These are phyloP conservation scores for Colletotrichum orbiculare DNA, from an alignment of 2,329 filamentous ascomycete genomes.

Conservation along the genomic window DNA sequence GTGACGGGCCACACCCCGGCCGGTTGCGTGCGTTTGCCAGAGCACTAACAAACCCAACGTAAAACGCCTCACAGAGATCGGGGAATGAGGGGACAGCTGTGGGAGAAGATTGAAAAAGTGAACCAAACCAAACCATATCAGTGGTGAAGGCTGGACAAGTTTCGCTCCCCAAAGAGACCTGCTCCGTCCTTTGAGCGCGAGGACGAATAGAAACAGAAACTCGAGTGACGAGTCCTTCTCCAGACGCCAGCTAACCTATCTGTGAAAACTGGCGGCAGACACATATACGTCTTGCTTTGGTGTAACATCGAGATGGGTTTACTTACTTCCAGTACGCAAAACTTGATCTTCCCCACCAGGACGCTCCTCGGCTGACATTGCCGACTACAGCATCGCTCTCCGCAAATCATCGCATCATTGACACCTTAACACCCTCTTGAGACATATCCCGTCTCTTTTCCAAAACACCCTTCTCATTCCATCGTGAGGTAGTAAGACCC, in stretches of 20 bases:
- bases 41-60: conserved; percentile 21
- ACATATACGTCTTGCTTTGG: not conserved
- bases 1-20: conserved; percentile 31
- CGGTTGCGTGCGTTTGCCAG: conserved; percentile 30
- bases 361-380: conserved; percentile 14
- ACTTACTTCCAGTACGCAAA: not conserved
- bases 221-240: not conserved
- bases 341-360: conserved; percentile 4
- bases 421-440: conserved; percentile 20
- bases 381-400: conserved; percentile 19
- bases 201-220: not conserved
- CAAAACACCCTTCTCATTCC: conserved; percentile 21
- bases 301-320: conserved; percentile 22
- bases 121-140: too few species aligned
- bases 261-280: not conserved
- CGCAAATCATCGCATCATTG: conserved; percentile 36
- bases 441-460: conserved; percentile 25
- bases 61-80: conserved; percentile 6
- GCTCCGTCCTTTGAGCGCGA: conserved; percentile 10
- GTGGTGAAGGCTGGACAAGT: too few species aligned
- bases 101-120: not conserved
- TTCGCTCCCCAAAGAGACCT: not conserved
- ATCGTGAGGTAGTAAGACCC: not conserved
- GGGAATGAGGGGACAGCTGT: conserved; percentile 1
- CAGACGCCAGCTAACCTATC: too few species aligned